Evolutionary conservation across 345 rosid species (phyloP).

Genomic region (Bretschneidera sinensis): DNA sequence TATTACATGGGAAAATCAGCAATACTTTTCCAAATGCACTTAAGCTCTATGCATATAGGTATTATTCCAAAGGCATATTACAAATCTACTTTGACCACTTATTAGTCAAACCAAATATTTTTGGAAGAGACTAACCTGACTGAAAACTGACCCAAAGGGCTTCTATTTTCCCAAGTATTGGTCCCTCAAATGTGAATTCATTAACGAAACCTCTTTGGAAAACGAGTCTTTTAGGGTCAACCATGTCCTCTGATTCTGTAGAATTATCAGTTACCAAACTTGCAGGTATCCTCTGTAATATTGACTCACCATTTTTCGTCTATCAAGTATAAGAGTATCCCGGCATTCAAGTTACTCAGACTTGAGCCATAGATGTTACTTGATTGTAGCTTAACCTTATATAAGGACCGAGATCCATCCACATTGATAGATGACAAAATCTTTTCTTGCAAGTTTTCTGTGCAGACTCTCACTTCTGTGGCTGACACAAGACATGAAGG

Average conservation of each 20-base stretch:
- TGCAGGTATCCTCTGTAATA: conserved; percentile 64
- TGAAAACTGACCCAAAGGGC: conserved; percentile 80
- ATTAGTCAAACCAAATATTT: not conserved
- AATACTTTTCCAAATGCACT: not conserved
- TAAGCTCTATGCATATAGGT: not conserved
- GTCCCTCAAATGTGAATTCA: conserved; percentile 64
- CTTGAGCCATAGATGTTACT: conserved; percentile 66
- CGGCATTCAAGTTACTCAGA: conserved; percentile 53
- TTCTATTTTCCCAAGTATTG: conserved; percentile 42
- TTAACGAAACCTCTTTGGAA: conserved; percentile 80
- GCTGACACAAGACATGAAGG: conserved; percentile 59
- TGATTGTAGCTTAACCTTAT: conserved; percentile 58
- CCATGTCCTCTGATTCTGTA: conserved; percentile 19
- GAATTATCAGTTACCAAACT: conserved; percentile 28
- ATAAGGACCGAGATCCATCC: conserved; percentile 37
- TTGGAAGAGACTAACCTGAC: conserved; percentile 53
- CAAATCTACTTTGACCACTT: not conserved
- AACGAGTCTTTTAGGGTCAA: conserved; percentile 30
- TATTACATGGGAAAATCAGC: not conserved
- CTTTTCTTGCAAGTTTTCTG: conserved; percentile 22
- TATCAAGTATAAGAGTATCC: conserved; percentile 63
- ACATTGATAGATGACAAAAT: conserved; percentile 15
- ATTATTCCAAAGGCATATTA: not conserved
- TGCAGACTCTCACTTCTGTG: conserved; percentile 42
- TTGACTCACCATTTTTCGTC: conserved; percentile 57